phyloP scores from a whole-genome alignment of 352 stramenopile species.

The Phytophthora sp. region DNA sequence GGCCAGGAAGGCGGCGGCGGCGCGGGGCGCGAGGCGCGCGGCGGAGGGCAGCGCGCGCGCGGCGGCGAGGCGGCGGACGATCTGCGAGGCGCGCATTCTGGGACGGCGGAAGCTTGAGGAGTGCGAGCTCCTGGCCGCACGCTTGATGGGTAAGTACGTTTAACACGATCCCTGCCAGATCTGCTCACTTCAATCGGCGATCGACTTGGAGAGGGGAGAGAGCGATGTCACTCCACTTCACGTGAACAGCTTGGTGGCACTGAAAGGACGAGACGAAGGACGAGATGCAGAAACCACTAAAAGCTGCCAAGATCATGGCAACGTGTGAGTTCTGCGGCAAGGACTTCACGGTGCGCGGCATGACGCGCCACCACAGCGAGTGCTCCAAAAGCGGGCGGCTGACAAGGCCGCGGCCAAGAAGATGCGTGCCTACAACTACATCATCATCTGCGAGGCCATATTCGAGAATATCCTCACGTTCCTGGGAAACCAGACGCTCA shows the following conservation, averaged over 20 bases:
- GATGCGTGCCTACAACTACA: conserved; percentile 2
- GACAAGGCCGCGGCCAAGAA: not conserved
- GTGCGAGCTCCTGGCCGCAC: too few relatives aligned
- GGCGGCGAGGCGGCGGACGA: conserved; percentile 37
- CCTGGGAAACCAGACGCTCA: conserved; percentile 17
- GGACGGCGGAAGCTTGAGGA: too few relatives aligned
- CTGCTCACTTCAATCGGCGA: too few relatives aligned
- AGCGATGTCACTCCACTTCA: too few relatives aligned
- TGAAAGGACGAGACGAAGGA: too few relatives aligned
- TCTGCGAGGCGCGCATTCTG: conserved; percentile 35
- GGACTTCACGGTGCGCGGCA: not conserved
- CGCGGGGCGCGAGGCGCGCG: conserved; percentile 9
- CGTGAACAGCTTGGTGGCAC: too few relatives aligned
- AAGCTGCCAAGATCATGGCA: too few relatives aligned
- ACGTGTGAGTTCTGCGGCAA: too few relatives aligned
- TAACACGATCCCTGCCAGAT: too few relatives aligned
- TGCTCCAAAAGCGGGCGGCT: conserved; percentile 15
- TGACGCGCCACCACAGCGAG: conserved; percentile 6
- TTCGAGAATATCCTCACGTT: conserved; percentile 21
- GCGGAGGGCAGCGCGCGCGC: conserved; percentile 18
- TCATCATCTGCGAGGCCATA: conserved; percentile 1
- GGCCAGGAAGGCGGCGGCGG: conserved; percentile 17
- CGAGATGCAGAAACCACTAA: too few relatives aligned
- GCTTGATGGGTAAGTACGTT: too few relatives aligned
- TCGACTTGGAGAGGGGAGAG: too few relatives aligned